These are phyloP conservation scores for Linnemannia zychae DNA, from an alignment of 192 early-diverging fungal genomes.

Conservation along the genomic window DNA sequence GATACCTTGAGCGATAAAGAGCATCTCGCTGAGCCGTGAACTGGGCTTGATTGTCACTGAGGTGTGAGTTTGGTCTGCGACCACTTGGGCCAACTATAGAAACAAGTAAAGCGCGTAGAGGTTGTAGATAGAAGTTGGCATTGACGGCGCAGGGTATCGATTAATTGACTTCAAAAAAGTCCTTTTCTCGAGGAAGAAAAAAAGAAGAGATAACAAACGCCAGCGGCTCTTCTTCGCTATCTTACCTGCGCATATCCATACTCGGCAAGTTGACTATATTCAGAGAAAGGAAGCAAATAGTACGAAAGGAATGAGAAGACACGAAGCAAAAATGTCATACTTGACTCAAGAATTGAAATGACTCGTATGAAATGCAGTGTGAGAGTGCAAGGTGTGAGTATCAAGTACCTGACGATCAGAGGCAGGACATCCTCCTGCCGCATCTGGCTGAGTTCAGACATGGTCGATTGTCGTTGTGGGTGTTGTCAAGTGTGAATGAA, in stretches of 20 bases:
- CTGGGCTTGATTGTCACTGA: constrained; percentile 71
- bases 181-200: too few relatives aligned
- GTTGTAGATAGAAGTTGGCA: too few relatives aligned
- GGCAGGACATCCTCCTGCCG: constrained; percentile 50
- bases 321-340: neutral
- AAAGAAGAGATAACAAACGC: neutral
- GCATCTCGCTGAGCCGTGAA: constrained; percentile 71
- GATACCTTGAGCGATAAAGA: constrained; percentile 69
- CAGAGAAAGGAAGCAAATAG: neutral
- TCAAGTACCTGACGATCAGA: constrained; percentile 40
- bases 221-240: too few relatives aligned
- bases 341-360: too few relatives aligned
- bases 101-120: neutral
- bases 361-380: too few relatives aligned
- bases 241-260: constrained; percentile 59
- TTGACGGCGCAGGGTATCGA: too few relatives aligned
- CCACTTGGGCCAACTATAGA: constrained; percentile 66
- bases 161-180: too few relatives aligned
- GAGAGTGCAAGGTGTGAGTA: neutral
- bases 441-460: constrained; percentile 39
- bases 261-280: constrained; percentile 55
- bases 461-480: neutral
- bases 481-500: neutral
- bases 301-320: neutral
- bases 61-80: constrained; percentile 76